phyloP scores from a whole-genome alignment of 495 filamentous ascomycete species.

The Penicillium ochrochloron region DNA sequence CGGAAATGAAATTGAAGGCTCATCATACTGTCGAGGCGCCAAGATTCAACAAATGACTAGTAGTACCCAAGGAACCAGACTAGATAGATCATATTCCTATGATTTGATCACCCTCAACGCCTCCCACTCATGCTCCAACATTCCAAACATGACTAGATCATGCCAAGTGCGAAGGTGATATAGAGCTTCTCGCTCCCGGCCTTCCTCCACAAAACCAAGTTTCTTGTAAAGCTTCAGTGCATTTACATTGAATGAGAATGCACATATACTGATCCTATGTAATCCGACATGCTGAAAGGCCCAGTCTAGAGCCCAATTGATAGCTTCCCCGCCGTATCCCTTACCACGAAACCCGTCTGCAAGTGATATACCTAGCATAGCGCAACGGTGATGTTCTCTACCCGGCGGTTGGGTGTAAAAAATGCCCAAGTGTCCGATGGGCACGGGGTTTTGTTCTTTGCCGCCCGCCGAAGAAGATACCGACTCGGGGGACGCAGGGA shows the following conservation, averaged over 20 bases:
- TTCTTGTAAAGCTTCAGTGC: neutral
- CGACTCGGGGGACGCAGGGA: neutral
- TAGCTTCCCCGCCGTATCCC: neutral
- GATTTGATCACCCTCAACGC: neutral
- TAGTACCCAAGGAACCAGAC: no score
- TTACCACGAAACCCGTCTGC: neutral
- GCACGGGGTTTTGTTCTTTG: neutral
- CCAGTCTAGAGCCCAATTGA: constrained; percentile 3
- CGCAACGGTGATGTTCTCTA: neutral
- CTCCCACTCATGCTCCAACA: constrained; percentile 3
- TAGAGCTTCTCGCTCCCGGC: neutral
- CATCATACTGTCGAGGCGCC: no score
- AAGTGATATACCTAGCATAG: constrained; percentile 1
- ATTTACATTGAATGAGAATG: neutral
- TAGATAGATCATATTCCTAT: neutral
- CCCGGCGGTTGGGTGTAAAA: neutral
- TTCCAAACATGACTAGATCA: neutral
- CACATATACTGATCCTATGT: neutral
- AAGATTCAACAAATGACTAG: no score
- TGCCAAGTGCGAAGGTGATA: neutral
- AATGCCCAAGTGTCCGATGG: neutral
- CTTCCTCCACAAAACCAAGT: neutral
- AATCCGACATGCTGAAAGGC: neutral
- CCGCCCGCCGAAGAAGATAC: neutral
- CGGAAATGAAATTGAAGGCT: no score